A percentile compares a stretch with the other conserved stretches of the same genome.
phyloP scores from a whole-genome alignment of 176 grass and related monocot genomes.

The maize (Zea mays) region DNA sequence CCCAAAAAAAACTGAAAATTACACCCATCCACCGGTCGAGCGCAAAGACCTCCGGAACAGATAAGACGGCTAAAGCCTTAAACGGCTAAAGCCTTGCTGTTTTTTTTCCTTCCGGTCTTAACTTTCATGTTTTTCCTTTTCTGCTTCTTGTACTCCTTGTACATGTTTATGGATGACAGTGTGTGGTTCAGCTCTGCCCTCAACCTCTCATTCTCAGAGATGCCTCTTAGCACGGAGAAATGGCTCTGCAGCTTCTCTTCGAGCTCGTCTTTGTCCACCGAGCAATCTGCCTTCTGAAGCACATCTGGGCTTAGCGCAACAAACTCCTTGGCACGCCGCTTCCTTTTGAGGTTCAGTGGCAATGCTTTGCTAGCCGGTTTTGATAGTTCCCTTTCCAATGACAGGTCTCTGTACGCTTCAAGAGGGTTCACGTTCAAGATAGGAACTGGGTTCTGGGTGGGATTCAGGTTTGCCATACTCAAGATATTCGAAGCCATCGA shows the following conservation, averaged over 20 bases:
- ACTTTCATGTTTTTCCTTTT: constrained; percentile 45
- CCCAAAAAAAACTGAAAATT: constrained; percentile 25
- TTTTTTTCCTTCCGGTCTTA: constrained; percentile 38
- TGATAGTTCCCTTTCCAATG: constrained; percentile 54
- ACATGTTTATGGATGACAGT: constrained; percentile 63
- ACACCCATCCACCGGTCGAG: neutral
- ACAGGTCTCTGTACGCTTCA: constrained; percentile 74
- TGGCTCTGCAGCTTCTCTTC: constrained; percentile 66
- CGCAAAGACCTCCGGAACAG: neutral
- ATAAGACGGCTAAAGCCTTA: neutral
- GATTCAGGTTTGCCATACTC: constrained; percentile 78
- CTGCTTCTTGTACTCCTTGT: constrained; percentile 79
- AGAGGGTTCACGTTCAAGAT: constrained; percentile 65
- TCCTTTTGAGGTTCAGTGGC: constrained; percentile 60
- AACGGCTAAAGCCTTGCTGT: constrained; percentile 14
- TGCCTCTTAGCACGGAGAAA: constrained; percentile 62
- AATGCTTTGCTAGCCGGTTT: constrained; percentile 51
- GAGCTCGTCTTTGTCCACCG: constrained; percentile 46
- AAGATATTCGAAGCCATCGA: constrained; percentile 67
- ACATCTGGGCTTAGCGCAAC: constrained; percentile 46
- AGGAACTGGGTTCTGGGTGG: constrained; percentile 59
- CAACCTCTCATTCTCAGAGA: constrained; percentile 77
- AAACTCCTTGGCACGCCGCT: constrained; percentile 46
- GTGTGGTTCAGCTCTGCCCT: constrained; percentile 67
- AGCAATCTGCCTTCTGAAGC: constrained; percentile 44